Evolutionary conservation across 345 rosid species (phyloP), one percentile per base, ranked within the genome.

Genomic region (Eucalyptus cloeziana): DNA sequence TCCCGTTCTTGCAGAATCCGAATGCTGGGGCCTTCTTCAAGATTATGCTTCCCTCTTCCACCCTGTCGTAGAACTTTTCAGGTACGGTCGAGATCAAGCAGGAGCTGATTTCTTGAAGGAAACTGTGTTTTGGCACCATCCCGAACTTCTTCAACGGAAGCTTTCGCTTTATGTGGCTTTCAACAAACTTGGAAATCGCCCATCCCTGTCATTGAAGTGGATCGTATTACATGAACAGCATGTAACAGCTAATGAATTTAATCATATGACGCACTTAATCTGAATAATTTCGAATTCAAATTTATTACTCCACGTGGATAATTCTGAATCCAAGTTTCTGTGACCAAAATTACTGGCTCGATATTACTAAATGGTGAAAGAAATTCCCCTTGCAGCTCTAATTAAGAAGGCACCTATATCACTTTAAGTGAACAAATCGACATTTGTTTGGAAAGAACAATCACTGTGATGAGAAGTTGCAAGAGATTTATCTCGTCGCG

Each of bases 51-150:
- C 95, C 95, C 88, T 92, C 91, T 27, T 93, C 92, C 43, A 93
- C 94, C 89, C 52, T 89, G 37, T 92, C 92, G 19, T 88, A 91
- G 87, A 93, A 93, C 21, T 91, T 90, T 9, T 89, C 88, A 0
- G 94, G 94, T 25, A 92, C 85, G 1, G 60, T 92, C 52, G 94
- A 13, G 62, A 88, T 13, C 67, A 89, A 60, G 69, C 92, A 92
- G 6, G 93, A 90, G 64, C 89, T 91, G 33, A 89, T 16, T 5
- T 93, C 86, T 52, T 89, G 91, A 30, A 89, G 71, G 76, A 93
- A 94, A 43, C 92, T 87, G 9, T 91, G 94, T 30, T 90, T 91
- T 4, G 95, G 93, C 24, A 93, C 94, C 94, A 94, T 91, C 52
- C 94, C 94, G 16, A 86, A 90, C 87, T 91, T 93, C 47, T 58